These are phyloP conservation scores for Herpotrichia juniperi DNA, from an alignment of 2,329 filamentous ascomycete genomes.

Conservation along the genomic window DNA sequence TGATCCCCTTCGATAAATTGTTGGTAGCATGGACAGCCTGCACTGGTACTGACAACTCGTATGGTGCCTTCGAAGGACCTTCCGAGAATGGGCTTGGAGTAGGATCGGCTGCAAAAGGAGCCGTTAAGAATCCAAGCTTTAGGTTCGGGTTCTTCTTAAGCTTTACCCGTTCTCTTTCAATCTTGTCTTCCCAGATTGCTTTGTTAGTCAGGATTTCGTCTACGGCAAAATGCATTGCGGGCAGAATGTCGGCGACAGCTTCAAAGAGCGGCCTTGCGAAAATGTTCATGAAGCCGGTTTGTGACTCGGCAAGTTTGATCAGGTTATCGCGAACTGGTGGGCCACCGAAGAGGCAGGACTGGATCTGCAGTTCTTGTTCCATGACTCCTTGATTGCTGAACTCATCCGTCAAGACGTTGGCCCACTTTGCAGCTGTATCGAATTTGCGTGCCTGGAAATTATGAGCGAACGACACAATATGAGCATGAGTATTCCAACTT, in stretches of 20 bases:
- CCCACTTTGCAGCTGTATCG: conserved; percentile 85
- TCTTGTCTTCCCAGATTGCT: conserved; percentile 71
- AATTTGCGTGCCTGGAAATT: conserved; percentile 76
- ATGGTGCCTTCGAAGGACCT: conserved; percentile 19
- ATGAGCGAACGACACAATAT: conserved; percentile 14
- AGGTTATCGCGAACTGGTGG: conserved; percentile 83
- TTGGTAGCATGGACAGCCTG: conserved; percentile 12
- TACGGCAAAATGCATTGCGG: conserved; percentile 82
- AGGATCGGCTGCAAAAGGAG: conserved; percentile 31
- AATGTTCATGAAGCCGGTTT: conserved; percentile 95
- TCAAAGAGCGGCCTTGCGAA: conserved; percentile 93
- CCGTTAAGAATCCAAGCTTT: conserved; percentile 27
- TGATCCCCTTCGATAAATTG: conserved; percentile 6
- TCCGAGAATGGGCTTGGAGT: conserved; percentile 43
- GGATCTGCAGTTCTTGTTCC: conserved; percentile 86
- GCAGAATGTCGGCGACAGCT: conserved; percentile 83
- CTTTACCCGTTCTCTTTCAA: conserved; percentile 67
- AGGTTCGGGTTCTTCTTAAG: conserved; percentile 44
- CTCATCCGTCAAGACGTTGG: conserved; percentile 90
- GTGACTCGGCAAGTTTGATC: conserved; percentile 81
- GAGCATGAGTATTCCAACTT: conserved; percentile 53
- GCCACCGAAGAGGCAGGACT: conserved; percentile 80
- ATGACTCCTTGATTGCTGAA: conserved; percentile 92
- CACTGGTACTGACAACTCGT: conserved; percentile 11
- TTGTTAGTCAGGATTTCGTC: conserved; percentile 82